Percentiles rank a stretch among this genome's conserved stretches.
phyloP scores from a whole-genome alignment of 2,329 filamentous ascomycete genomes.

The Mycosphaerelloides madeirae region DNA sequence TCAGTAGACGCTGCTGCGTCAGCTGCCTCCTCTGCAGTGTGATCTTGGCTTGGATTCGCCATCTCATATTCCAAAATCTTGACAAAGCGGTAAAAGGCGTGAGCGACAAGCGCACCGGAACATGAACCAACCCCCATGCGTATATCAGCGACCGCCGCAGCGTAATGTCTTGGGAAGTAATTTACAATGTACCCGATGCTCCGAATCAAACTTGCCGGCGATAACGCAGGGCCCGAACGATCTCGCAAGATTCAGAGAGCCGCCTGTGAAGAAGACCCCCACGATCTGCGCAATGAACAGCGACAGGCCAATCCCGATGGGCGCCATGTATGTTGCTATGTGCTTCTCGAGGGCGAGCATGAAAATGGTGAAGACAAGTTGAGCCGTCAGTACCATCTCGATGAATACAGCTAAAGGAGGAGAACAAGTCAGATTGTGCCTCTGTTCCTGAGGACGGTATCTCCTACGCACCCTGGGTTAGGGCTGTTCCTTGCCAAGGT shows the following conservation, averaged over 20 bases:
- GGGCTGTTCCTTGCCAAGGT: conserved; percentile 22
- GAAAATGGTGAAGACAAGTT: conserved; percentile 39
- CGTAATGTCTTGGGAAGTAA: background rate
- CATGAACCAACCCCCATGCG: conserved; percentile 21
- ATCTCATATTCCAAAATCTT: conserved; percentile 28
- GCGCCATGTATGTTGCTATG: conserved; percentile 41
- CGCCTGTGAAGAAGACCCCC: conserved; percentile 34
- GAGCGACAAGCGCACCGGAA: conserved; percentile 25
- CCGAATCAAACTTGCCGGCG: conserved; percentile 2
- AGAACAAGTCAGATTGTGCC: too few species aligned
- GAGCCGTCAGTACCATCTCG: conserved; percentile 37
- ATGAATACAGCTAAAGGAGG: too few species aligned
- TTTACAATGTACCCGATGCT: conserved; percentile 7
- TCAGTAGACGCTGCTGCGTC: too few species aligned
- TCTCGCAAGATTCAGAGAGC: conserved; percentile 31
- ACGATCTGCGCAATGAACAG: conserved; percentile 45
- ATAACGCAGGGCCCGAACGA: conserved; percentile 28
- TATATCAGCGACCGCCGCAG: background rate
- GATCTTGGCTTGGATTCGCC: conserved; percentile 22
- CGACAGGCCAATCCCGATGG: conserved; percentile 45
- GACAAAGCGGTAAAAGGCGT: conserved; percentile 29
- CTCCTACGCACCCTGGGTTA: conserved; percentile 30
- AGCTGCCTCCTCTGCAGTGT: too few species aligned
- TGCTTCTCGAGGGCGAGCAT: conserved; percentile 30
- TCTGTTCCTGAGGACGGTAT: too few species aligned